Conservation (phyloP, 257 asterid species). For the Orobanche coerulescens region DNA sequence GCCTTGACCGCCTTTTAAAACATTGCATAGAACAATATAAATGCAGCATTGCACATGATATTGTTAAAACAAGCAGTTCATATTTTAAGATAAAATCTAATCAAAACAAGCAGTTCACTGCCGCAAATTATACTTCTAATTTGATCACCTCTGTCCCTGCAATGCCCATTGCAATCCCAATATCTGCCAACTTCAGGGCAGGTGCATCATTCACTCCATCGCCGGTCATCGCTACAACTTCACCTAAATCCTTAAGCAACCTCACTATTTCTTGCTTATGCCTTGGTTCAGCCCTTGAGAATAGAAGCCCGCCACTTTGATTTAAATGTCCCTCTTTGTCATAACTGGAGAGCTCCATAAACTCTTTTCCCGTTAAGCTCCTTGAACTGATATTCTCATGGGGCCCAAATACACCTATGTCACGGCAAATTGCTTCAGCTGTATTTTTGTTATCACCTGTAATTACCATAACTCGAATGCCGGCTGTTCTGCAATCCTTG, state of each 20-base stretch:
- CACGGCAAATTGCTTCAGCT: no score
- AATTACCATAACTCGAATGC: no score
- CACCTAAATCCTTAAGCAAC: slow-evolving; percentile 90
- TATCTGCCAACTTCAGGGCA: slow-evolving; percentile 84
- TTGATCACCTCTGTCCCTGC: slow-evolving; percentile 82
- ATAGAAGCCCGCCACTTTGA: slow-evolving; percentile 73
- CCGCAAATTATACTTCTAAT: background rate
- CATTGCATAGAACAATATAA: background rate
- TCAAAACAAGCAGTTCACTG: background rate
- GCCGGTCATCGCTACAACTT: slow-evolving; percentile 99
- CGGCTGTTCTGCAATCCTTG: no score
- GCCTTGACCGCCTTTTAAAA: no score
- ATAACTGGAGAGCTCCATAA: slow-evolving; percentile 45
- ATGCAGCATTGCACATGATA: background rate
- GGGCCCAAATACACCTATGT: slow-evolving; percentile 81
- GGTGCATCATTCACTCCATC: slow-evolving; percentile 99
- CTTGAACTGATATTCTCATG: slow-evolving; percentile 55
- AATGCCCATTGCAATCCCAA: slow-evolving; percentile 74
- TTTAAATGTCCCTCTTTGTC: slow-evolving; percentile 32
- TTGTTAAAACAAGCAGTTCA: background rate
- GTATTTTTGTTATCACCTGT: no score
- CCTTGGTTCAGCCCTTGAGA: slow-evolving; percentile 98
- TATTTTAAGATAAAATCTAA: background rate
- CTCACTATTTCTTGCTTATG: slow-evolving; percentile 98
- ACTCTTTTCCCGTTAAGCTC: slow-evolving; percentile 86